Evolutionary conservation across 495 filamentous ascomycete genomes (phyloP), one percentile per base, ranked within the genome.

Genomic region (Penicillium soppii): DNA sequence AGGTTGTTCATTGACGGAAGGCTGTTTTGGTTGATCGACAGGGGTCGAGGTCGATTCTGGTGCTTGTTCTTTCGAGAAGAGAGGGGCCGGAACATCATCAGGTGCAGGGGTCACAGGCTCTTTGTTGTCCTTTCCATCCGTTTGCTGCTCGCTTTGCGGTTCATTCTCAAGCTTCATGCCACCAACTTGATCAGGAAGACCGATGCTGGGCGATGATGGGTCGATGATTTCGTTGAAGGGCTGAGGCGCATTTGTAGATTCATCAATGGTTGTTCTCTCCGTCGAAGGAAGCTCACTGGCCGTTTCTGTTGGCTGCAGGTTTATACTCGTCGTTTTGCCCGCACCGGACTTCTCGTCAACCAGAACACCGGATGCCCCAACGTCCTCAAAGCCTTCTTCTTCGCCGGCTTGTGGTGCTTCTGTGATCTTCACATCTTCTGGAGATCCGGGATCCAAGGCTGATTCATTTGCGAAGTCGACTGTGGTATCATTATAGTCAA

Each of bases 381-480:
- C 91, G 66, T 96, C 90, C 66, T 98, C 94, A 59, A 96, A 98
- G 0, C 89, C 91, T 62, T 97, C 92, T 47, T 96, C 92, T 47
- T 97, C 94, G 9, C 83, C 84, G 15, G 77, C 82, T 56, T 90
- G 94, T 27, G 86, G 84, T 3, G 90, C 80, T 54, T 91, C 20
- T 86, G 78, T 39, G 67, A 80, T 26, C 77, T 80, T 63, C 22
- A 62, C 59, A 56, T 77, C 75, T 53, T 80, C 70, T 6, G 70
- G 68, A 2, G 78, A 74, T 41, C 58, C 67, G 37, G 63, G 64
- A 10, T 58, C 63, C 48, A 66, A 46, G 32, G 62, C 58, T 32
- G 68, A 70, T 19, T 61, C 67, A 59, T 72, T 70, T 33, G 67
- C 63, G 27, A 73, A 71, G 48, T 75, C 72, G 8, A 62, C 61